These are phyloP conservation scores for Tephrocybe sp. DNA, from an alignment of 768 basidiomycete species.

Conservation along the genomic window DNA sequence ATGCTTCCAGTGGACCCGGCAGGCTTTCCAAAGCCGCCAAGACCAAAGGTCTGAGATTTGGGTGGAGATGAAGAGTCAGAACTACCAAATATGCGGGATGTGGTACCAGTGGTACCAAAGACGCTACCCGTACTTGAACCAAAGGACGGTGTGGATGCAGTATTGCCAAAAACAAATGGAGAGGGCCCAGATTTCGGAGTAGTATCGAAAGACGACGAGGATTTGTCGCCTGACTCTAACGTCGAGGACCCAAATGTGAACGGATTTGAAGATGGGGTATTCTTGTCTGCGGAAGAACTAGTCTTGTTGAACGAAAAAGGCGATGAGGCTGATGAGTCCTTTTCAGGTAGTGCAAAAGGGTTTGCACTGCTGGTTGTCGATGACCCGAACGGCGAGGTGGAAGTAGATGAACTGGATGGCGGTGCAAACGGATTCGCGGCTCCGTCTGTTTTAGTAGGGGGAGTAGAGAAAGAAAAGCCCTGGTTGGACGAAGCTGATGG, in stretches of 20 bases:
- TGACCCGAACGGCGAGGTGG: not conserved
- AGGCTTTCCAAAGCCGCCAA: slow-evolving; percentile 33
- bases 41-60: slow-evolving; percentile 27
- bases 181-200: slow-evolving; percentile 2
- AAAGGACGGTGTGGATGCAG: not conserved
- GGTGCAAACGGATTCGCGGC: slow-evolving; percentile 1
- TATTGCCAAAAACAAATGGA: slow-evolving; percentile 1
- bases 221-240: not conserved
- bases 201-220: not conserved
- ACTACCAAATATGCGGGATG: not conserved
- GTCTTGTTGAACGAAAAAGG: not conserved
- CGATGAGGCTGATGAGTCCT: not conserved
- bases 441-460: not conserved
- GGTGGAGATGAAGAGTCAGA: slow-evolving; percentile 5
- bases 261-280: not conserved
- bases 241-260: slow-evolving; percentile 3
- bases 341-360: not conserved
- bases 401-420: not conserved
- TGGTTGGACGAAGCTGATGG: slow-evolving; percentile 9
- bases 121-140: not conserved
- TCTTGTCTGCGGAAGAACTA: not conserved
- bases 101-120: not conserved
- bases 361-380: not conserved
- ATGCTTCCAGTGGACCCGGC: slow-evolving; percentile 43
- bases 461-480: slow-evolving; percentile 9